phyloP scores from a whole-genome alignment of 768 basidiomycete species.

The Coprinopsis marcescibilis region DNA sequence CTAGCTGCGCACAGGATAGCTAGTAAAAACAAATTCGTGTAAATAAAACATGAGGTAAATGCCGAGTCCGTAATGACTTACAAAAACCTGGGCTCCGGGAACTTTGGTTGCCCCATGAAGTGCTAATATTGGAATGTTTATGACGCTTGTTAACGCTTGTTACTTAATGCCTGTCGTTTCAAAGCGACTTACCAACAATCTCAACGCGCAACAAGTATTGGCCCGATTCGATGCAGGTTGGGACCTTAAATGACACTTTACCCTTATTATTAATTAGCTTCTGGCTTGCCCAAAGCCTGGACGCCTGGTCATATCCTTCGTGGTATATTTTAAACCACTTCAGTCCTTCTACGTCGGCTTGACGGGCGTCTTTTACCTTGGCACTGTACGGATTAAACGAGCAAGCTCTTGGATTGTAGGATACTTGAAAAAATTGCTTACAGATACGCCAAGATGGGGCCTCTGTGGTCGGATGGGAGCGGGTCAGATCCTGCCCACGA shows the following conservation, averaged over 20 bases:
- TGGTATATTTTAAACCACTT: too few species aligned
- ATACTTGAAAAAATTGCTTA: conserved; percentile 21
- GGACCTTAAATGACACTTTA: conserved; percentile 41
- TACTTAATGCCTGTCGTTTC: too few species aligned
- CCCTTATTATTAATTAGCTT: conserved; percentile 41
- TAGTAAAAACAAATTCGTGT: conserved; percentile 12
- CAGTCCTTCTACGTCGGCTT: conserved; percentile 41
- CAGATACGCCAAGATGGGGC: conserved; percentile 47
- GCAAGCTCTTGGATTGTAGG: background rate
- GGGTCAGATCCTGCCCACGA: conserved; percentile 39
- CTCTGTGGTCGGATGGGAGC: conserved; percentile 45
- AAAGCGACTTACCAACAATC: conserved; percentile 28
- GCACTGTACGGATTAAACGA: conserved; percentile 28
- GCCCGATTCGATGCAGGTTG: conserved; percentile 39
- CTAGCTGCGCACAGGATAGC: conserved; percentile 45
- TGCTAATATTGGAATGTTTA: conserved; percentile 21
- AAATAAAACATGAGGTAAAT: background rate
- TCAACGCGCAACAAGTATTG: conserved; percentile 46
- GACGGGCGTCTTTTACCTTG: conserved; percentile 38
- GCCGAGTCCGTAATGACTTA: conserved; percentile 18
- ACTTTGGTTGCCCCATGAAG: conserved; percentile 39
- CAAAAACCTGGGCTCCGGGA: conserved; percentile 55
- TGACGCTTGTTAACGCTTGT: too few species aligned
- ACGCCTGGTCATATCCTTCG: conserved; percentile 29
- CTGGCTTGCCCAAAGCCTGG: conserved; percentile 41